Conservation (phyloP, 352 stramenopile genomes). For the Peronosclerospora sorghi region DNA sequence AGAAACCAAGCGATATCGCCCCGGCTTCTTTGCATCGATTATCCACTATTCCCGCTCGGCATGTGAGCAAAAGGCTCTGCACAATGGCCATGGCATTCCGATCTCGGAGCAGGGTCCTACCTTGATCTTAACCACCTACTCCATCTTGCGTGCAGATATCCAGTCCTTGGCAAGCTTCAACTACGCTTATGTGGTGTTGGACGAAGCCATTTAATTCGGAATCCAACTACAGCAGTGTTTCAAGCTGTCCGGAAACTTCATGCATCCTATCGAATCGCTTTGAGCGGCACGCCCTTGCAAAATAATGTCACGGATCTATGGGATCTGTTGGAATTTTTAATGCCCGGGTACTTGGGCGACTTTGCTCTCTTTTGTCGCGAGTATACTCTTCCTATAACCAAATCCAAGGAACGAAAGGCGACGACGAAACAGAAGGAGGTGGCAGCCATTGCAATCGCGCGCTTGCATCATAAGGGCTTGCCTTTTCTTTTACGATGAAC, state of each 20-base stretch:
- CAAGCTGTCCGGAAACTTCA: conserved; percentile 69
- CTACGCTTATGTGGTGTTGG: conserved; percentile 88
- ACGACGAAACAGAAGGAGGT: conserved; percentile 67
- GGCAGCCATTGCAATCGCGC: conserved; percentile 82
- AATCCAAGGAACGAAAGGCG: conserved; percentile 40
- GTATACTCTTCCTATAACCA: conserved; percentile 54
- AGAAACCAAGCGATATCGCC: conserved; percentile 85
- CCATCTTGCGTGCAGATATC: conserved; percentile 74
- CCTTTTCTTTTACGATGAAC: conserved; percentile 95
- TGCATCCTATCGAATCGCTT: conserved; percentile 84
- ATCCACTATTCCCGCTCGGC: conserved; percentile 69
- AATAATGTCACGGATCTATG: conserved; percentile 96
- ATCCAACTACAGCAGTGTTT: conserved; percentile 86
- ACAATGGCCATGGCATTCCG: conserved; percentile 14
- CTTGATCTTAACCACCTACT: conserved; percentile 79
- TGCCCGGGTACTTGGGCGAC: conserved; percentile 94
- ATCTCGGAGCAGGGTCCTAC: conserved; percentile 4
- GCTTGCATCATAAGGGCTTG: conserved; percentile 91
- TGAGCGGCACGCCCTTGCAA: conserved; percentile 96
- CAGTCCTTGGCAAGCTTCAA: conserved; percentile 33
- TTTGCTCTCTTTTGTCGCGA: conserved; percentile 51
- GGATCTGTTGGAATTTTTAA: conserved; percentile 95
- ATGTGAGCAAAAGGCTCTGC: conserved; percentile 31
- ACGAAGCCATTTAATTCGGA: conserved; percentile 98
- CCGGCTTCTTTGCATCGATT: conserved; percentile 38